Evolutionary conservation across 495 filamentous ascomycete genomes (phyloP).

Genomic region (Hyaloscypha variabilis): DNA sequence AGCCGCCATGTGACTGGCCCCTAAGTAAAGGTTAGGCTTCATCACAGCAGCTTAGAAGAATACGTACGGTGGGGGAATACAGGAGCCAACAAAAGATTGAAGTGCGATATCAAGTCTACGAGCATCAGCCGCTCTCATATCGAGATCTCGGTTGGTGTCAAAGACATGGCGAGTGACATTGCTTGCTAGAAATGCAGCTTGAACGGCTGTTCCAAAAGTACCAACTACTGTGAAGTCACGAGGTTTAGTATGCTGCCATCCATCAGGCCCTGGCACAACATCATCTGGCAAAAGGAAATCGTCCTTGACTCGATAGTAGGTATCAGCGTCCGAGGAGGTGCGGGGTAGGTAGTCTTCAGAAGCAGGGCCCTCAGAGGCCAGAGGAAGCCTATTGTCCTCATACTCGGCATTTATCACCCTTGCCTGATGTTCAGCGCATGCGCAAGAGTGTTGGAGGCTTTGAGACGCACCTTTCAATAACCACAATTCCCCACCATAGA

Average conservation of each 20-base stretch:
- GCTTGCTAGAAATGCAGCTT: conserved; percentile 23
- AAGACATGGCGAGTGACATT: conserved; percentile 18
- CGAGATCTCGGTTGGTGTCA: neutral
- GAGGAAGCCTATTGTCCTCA: conserved; percentile 16
- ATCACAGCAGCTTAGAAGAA: no score
- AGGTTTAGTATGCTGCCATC: neutral
- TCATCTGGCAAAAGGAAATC: conserved; percentile 14
- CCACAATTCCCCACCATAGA: conserved; percentile 26
- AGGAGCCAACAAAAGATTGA: conserved; percentile 13
- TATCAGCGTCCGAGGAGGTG: conserved; percentile 2
- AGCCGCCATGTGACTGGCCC: conserved; percentile 9
- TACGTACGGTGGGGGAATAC: conserved; percentile 19
- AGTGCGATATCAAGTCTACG: conserved; percentile 12
- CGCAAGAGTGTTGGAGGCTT: neutral
- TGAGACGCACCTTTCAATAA: conserved; percentile 27
- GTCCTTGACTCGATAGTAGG: conserved; percentile 1
- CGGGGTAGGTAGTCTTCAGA: conserved; percentile 14
- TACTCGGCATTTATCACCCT: conserved; percentile 21
- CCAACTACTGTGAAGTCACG: conserved; percentile 13
- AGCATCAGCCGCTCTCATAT: conserved; percentile 4
- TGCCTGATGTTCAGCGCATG: neutral
- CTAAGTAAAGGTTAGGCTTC: neutral
- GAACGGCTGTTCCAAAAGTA: conserved; percentile 12
- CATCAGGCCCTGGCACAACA: neutral
- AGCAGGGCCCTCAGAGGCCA: conserved; percentile 17